Evolutionary conservation across 2,329 filamentous ascomycete genomes (phyloP).

Genomic region (Nemania sp.): DNA sequence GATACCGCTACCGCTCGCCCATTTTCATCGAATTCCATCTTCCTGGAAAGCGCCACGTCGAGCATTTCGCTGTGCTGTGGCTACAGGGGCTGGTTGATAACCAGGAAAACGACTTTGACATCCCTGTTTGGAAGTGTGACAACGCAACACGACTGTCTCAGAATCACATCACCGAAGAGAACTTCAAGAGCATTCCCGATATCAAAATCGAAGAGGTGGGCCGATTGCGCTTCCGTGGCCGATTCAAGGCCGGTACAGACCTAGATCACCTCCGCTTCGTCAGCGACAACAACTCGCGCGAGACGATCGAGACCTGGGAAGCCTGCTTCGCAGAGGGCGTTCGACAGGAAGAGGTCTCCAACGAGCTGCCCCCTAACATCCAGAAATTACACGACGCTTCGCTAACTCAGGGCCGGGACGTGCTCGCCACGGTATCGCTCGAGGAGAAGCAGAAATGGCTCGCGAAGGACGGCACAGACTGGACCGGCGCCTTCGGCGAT

Average conservation of each 20-base stretch:
- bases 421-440: conserved; percentile 77
- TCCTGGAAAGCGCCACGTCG: conserved; percentile 74
- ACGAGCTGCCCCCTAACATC: conserved; percentile 78
- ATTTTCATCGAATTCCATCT: conserved; percentile 88
- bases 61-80: conserved; percentile 86
- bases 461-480: conserved; percentile 82
- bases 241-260: conserved; percentile 92
- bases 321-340: conserved; percentile 91
- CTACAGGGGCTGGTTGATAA: conserved; percentile 86
- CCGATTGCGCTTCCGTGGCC: conserved; percentile 80
- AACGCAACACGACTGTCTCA: conserved; percentile 82
- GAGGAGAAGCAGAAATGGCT: conserved; percentile 84
- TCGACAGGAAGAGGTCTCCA: conserved; percentile 74
- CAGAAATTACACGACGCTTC: conserved; percentile 85
- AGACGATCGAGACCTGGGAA: conserved; percentile 96
- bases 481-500: conserved; percentile 86
- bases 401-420: conserved; percentile 81
- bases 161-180: conserved; percentile 89
- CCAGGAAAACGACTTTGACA: conserved; percentile 79
- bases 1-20: conserved; percentile 89
- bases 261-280: conserved; percentile 86
- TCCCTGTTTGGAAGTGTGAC: conserved; percentile 91
- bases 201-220: conserved; percentile 84
- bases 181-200: conserved; percentile 76
- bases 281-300: conserved; percentile 86